Percentiles rank a stretch among this genome's conserved stretches.
Evolutionary conservation across 83 land plant species (phyloP).

Genomic region (Thuja plicata): DNA sequence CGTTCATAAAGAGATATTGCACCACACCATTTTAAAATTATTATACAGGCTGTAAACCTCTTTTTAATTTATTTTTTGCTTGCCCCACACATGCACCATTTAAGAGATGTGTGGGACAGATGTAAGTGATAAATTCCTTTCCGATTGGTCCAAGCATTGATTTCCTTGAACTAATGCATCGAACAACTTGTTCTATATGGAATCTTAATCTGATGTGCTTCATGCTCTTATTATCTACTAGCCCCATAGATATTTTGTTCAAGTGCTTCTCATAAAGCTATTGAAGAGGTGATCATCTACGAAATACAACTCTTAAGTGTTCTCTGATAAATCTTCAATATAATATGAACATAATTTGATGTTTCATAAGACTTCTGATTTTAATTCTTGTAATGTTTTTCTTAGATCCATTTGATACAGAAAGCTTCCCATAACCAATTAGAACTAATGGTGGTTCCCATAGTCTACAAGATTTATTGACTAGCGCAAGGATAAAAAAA

Average conservation of each 20-base stretch:
- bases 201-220: background rate
- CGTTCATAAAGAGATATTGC: background rate
- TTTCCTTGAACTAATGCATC: background rate
- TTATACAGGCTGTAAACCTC: background rate
- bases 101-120: background rate
- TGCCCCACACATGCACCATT: background rate
- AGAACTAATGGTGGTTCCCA: background rate
- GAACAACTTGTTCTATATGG: background rate
- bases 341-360: background rate
- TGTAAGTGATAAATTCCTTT: background rate
- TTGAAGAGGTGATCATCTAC: background rate
- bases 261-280: background rate
- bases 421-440: background rate
- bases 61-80: background rate
- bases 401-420: background rate
- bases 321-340: background rate
- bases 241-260: constrained; percentile 1
- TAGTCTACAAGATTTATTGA: background rate
- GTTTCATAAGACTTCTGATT: background rate
- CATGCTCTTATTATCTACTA: background rate
- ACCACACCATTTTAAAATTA: background rate
- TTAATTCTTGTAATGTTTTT: background rate
- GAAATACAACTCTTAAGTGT: background rate
- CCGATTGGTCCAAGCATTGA: background rate
- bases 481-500: background rate